Base-by-base conservation (phyloP, 768 basidiomycete genomes). In the Termitomyces sp. region DNA sequence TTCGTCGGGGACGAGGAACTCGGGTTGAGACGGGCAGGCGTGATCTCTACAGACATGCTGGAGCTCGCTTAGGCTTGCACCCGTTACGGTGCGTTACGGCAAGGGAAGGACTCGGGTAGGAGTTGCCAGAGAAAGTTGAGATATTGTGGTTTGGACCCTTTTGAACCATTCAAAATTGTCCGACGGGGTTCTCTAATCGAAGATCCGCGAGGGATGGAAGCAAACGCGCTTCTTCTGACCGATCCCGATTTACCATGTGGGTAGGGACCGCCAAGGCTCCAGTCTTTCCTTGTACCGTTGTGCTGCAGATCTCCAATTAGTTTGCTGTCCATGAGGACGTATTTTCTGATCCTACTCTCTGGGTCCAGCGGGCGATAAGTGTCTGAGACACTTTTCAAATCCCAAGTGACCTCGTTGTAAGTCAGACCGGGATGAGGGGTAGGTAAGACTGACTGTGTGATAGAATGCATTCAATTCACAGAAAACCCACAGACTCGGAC, bases 1-100 rank as follows among this genome's bases (percentile, higher is more conserved):
- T 68, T 58, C 41, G 56, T 51, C 45, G 65, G 69, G 5, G 56
- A 38, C 19, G 56, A 50, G 44, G 59, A 43, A n/a, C 31, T 50
- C 48, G 41, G 25, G 27, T 56, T 45, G 16, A 32, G 56, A 42
- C 43, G 54, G 8, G 12, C 16, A 17, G 19, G 41, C 19, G 42
- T 25, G 32, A 34, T 17, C 29, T 43, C 52, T 25, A 16, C 32
- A 17, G 52, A 53, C 52, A 53, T 53, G 21, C 21, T 53, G 25
- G 49, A 9, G n/a, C 35, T 23, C 48, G 34, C 34, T 37, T 50
- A 12, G 34, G 35, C 35, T 10, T 50, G 34, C 23, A 37, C 48
- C n/a, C 48, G 48, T 25, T 37, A 25, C 23, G 44, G 17, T 5
- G 27, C 27, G 27, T 25, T 17, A n/a, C 35, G 25, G 19, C 12